These are phyloP conservation scores for Schizopora paradoxa DNA, from an alignment of 1,284 basidiomycete species.

Conservation along the genomic window DNA sequence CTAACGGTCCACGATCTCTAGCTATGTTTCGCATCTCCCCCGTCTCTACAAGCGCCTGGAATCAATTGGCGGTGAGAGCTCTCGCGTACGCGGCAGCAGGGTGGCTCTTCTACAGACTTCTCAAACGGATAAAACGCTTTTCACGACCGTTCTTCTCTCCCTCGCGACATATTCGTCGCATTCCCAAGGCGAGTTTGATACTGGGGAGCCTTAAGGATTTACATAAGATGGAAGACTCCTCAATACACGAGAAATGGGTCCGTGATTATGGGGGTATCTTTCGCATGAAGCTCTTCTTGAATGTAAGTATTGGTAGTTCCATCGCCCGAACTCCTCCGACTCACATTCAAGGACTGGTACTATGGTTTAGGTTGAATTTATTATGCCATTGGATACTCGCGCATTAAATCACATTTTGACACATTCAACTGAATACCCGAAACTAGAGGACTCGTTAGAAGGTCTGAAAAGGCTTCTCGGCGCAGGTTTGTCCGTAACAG, in stretches of 20 bases:
- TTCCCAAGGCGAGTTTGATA: conserved; percentile 41
- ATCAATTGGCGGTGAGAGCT: no score
- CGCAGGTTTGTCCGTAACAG: conserved; percentile 29
- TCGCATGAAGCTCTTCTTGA: conserved; percentile 40
- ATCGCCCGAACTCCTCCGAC: background rate
- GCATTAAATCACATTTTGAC: conserved; percentile 47
- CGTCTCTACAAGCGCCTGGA: no score
- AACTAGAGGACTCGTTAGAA: conserved; percentile 34
- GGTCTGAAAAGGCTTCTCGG: conserved; percentile 40
- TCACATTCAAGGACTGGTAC: no score
- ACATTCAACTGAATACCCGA: conserved; percentile 43
- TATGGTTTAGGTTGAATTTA: conserved; percentile 31
- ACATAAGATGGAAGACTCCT: conserved; percentile 31
- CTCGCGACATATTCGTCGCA: conserved; percentile 44
- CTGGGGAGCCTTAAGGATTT: conserved; percentile 50
- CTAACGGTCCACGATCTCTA: no score
- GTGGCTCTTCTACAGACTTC: no score
- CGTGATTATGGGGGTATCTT: conserved; percentile 48
- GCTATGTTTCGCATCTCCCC: no score
- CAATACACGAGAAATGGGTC: conserved; percentile 49
- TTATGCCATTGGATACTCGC: conserved; percentile 44
- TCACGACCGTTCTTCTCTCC: conserved; percentile 38
- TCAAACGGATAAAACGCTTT: no score
- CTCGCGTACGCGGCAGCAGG: no score
- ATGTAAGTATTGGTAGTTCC: conserved; percentile 32